Evolutionary conservation across 805 yeast species (phyloP).

Genomic region (Metschnikowia aberdeeniae): DNA sequence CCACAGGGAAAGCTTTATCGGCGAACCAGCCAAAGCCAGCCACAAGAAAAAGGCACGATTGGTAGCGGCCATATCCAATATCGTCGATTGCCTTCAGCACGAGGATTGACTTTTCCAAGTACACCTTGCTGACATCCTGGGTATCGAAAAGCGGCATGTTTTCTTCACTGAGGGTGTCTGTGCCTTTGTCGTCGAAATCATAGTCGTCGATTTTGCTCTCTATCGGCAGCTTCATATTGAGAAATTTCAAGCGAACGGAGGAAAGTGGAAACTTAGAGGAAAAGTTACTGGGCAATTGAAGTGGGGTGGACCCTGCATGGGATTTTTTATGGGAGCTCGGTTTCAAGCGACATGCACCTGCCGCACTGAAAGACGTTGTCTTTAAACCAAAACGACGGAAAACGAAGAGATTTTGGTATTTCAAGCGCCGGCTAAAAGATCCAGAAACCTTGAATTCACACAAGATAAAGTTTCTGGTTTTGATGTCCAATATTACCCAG

Average conservation of each 20-base stretch:
- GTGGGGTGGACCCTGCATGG: not conserved
- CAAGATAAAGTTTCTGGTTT: too few species aligned
- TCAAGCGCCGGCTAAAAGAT: too few species aligned
- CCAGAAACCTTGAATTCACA: too few species aligned
- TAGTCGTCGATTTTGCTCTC: not conserved
- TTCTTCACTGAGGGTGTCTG: not conserved
- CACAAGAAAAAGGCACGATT: constrained; percentile 22
- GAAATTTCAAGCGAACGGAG: too few species aligned
- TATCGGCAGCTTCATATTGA: not conserved
- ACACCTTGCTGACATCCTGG: constrained; percentile 10
- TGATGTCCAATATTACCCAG: too few species aligned
- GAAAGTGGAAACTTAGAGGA: not conserved
- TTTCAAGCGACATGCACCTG: too few species aligned
- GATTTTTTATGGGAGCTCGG: too few species aligned
- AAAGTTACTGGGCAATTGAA: not conserved
- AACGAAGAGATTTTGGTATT: too few species aligned
- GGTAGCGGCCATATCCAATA: constrained; percentile 32
- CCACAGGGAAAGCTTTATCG: constrained; percentile 40
- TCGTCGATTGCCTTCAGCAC: constrained; percentile 40
- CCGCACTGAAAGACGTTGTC: too few species aligned
- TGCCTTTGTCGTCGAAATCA: not conserved
- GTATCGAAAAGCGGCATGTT: constrained; percentile 9
- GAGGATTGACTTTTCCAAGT: constrained; percentile 21
- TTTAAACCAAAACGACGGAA: too few species aligned
- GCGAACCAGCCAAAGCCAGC: constrained; percentile 33